Evolutionary conservation across 192 early-diverging fungal genomes (phyloP).

Genomic region (Rhizophlyctis rosea): DNA sequence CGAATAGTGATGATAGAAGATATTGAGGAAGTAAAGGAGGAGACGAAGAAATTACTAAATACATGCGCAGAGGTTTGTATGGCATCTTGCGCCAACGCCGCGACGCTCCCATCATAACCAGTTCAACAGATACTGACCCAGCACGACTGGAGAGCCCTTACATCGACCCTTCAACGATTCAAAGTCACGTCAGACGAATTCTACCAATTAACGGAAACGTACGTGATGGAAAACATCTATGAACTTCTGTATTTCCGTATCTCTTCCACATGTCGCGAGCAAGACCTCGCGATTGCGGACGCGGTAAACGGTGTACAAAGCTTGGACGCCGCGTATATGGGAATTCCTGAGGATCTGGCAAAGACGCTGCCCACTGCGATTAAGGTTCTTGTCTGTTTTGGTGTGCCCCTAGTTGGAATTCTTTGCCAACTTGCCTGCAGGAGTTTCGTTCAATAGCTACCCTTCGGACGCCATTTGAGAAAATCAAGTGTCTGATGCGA

Average conservation of each 20-base stretch:
- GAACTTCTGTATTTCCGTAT: slow-evolving; percentile 35
- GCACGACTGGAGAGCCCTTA: neutral
- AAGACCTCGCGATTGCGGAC: slow-evolving; percentile 20
- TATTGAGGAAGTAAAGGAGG: neutral
- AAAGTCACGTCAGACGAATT: neutral
- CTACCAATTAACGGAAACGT: neutral
- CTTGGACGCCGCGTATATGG: slow-evolving; percentile 26
- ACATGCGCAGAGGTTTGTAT: neutral
- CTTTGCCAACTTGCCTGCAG: slow-evolving; percentile 6
- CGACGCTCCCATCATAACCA: neutral
- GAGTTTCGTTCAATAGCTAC: slow-evolving; percentile 26
- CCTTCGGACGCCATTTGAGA: slow-evolving; percentile 37
- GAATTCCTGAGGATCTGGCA: slow-evolving; percentile 15
- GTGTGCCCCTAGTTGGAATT: no score
- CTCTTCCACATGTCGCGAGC: slow-evolving; percentile 9
- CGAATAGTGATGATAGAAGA: slow-evolving; percentile 9
- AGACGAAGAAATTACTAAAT: slow-evolving; percentile 7
- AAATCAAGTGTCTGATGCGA: slow-evolving; percentile 34
- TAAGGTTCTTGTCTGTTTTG: no score
- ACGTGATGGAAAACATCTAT: slow-evolving; percentile 35
- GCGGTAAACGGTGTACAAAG: slow-evolving; percentile 4
- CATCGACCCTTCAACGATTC: neutral
- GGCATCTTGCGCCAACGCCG: neutral
- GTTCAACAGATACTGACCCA: neutral
- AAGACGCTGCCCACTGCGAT: slow-evolving; percentile 14